Conservation (phyloP, 495 filamentous ascomycete genomes). For the Cladorrhinum samala region DNA sequence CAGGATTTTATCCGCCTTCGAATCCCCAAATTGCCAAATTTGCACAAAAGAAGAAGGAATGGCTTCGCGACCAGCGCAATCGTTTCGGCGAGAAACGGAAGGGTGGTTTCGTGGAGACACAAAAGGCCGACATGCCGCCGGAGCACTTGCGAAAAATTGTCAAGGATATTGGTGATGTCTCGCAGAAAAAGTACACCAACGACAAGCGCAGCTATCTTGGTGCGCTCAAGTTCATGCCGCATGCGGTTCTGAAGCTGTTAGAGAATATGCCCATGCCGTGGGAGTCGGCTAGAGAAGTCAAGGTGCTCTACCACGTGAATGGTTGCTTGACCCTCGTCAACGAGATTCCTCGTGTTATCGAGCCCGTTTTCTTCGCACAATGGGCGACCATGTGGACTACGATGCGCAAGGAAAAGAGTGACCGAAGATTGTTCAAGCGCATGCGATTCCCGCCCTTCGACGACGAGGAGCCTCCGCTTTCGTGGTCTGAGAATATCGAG, state of each 20-base stretch:
- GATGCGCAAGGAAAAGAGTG: constrained; percentile 97
- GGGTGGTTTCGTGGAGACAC: constrained; percentile 91
- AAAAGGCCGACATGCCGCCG: constrained; percentile 98
- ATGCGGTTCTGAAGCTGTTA: constrained; percentile 95
- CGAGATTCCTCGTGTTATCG: constrained; percentile 93
- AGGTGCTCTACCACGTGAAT: constrained; percentile 97
- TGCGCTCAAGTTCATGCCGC: constrained; percentile 98
- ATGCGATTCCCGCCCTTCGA: constrained; percentile 99
- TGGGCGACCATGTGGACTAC: constrained; percentile 99
- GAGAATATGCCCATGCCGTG: constrained; percentile 99
- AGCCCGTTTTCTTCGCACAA: constrained; percentile 97
- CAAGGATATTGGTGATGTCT: constrained; percentile 97
- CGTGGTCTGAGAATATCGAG: constrained; percentile 98
- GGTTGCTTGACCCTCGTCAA: constrained; percentile 96
- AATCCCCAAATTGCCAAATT: constrained; percentile 92
- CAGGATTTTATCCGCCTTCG: constrained; percentile 76
- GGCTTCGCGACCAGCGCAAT: constrained; percentile 86
- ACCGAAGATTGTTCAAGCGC: constrained; percentile 92
- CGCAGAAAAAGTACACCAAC: constrained; percentile 97
- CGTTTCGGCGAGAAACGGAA: constrained; percentile 96
- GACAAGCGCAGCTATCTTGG: constrained; percentile 98
- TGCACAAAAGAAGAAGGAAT: constrained; percentile 97
- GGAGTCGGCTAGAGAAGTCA: constrained; percentile 93
- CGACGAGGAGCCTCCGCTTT: constrained; percentile 95
- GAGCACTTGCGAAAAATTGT: constrained; percentile 98